Evolutionary conservation across 495 filamentous ascomycete species (phyloP), one percentile per base, ranked within the genome.

Genomic region (Lasiosphaeria hispida): DNA sequence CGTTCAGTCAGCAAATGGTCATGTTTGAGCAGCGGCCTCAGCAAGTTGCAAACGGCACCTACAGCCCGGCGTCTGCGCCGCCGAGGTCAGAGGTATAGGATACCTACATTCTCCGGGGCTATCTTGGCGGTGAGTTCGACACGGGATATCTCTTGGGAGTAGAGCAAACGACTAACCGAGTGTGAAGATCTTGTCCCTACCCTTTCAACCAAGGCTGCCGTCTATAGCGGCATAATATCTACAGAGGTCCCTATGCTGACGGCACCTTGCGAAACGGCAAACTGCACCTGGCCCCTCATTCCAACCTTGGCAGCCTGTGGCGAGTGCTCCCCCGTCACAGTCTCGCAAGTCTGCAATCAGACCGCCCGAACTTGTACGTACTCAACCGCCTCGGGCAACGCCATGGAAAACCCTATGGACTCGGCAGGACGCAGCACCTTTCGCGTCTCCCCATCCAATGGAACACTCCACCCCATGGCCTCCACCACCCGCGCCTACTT

Each of bases 1-100:
- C 65, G 3, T 68, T 73, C 38, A 70, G 66, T 8, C 69, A 72
- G 53, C 62, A 71, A 53, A 75, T 75, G 68, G 68, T 74, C n/a
- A 57, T 49, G 10, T 70, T 69, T 57, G 63, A 67, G n/a, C 61
- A 73, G 7, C 40, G 60, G 15, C 63, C 65, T 7, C 61, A 50
- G 7, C 53, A 41, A 8, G 30, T 52, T 2, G 47, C 50, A 10
- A 63, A 58, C 39, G 39, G 9, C 1, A 42, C 44, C 9, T 48
- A 43, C 17, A 60, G 30, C 33, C 53, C 63, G 3, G 63, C 63
- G 7, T 61, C 66, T 5, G 30, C 58, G 14, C 63, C 66, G 2
- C 35, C 60, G n/a, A 40, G 66, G 13, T 57, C 61, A 0, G 71
- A 75, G 60, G 65, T 70, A 8, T 75, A 59, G 70, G 60, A 68